Conservation (phyloP, 164 flowering plant species). For the Houttuynia cordata region DNA sequence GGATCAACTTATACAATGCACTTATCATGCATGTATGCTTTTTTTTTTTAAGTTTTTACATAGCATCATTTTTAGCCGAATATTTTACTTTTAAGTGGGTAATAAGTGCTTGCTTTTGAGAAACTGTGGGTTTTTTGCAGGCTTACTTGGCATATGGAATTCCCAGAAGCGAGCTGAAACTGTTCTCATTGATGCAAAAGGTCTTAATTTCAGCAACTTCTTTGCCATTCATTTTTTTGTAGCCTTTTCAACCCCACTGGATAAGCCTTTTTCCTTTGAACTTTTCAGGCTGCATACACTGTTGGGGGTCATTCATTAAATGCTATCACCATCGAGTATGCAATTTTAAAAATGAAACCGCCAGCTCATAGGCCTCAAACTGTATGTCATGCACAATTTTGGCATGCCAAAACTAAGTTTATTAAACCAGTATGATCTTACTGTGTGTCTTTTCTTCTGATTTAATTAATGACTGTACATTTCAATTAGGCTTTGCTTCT, state of each 20-base stretch:
- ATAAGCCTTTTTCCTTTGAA: background rate
- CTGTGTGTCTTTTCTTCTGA: background rate
- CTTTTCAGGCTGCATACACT: constrained; percentile 63
- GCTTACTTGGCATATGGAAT: constrained; percentile 85
- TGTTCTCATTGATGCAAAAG: constrained; percentile 80
- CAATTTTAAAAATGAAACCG: constrained; percentile 69
- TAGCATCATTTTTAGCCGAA: background rate
- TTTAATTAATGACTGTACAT: background rate
- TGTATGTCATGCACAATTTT: constrained; percentile 24
- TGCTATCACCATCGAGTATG: constrained; percentile 67
- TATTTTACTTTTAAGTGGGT: background rate
- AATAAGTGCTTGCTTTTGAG: background rate
- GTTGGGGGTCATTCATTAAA: constrained; percentile 67
- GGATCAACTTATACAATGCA: constrained; percentile 84
- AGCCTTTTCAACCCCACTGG: background rate
- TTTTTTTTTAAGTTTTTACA: too few relatives aligned
- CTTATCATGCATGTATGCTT: constrained; percentile 68
- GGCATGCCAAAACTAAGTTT: background rate
- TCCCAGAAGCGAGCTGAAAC: constrained; percentile 60
- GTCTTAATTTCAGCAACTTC: constrained; percentile 10
- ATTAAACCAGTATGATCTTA: background rate
- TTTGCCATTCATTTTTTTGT: background rate
- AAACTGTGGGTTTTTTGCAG: constrained; percentile 19
- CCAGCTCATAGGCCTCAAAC: constrained; percentile 72
- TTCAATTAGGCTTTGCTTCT: constrained; percentile 56